These are phyloP conservation scores for Podospora pseudocomata DNA, from an alignment of 495 filamentous ascomycete genomes.

Conservation along the genomic window DNA sequence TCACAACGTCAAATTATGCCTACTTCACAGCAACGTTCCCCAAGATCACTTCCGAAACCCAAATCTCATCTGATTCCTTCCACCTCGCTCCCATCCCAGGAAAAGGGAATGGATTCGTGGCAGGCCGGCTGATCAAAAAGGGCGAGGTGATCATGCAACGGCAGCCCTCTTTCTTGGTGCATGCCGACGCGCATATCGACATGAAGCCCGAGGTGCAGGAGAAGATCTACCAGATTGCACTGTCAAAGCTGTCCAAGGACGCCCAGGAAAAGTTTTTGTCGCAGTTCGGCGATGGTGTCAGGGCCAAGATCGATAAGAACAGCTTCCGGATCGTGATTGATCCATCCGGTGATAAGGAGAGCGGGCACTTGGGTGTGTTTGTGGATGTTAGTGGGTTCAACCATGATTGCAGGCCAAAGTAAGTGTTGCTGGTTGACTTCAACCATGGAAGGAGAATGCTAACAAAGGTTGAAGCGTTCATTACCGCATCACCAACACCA, in stretches of 20 bases:
- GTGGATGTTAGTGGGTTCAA: slow-evolving; percentile 39
- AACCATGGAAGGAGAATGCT: background rate
- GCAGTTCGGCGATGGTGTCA: slow-evolving; percentile 34
- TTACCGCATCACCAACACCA: slow-evolving; percentile 40
- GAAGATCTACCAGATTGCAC: slow-evolving; percentile 31
- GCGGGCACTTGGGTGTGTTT: slow-evolving; percentile 35
- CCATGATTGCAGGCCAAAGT: slow-evolving; percentile 48
- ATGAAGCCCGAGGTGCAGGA: slow-evolving; percentile 21
- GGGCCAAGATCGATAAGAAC: slow-evolving; percentile 39
- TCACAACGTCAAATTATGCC: slow-evolving; percentile 33
- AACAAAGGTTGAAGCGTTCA: slow-evolving; percentile 30
- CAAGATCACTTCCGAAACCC: background rate
- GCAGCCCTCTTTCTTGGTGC: slow-evolving; percentile 32
- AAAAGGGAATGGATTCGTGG: slow-evolving; percentile 41
- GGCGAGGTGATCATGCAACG: slow-evolving; percentile 40
- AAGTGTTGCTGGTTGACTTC: slow-evolving; percentile 10
- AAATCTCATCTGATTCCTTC: slow-evolving; percentile 22
- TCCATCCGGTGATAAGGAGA: slow-evolving; percentile 14
- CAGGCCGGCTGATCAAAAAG: slow-evolving; percentile 35
- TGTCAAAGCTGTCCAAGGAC: slow-evolving; percentile 27
- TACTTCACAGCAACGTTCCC: slow-evolving; percentile 23
- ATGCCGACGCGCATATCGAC: slow-evolving; percentile 28
- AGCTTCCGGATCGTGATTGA: slow-evolving; percentile 38
- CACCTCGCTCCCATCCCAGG: slow-evolving; percentile 31
- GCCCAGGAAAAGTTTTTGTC: slow-evolving; percentile 27